Conservation (phyloP, 1,284 basidiomycete species). For the Ustilago lituana region DNA sequence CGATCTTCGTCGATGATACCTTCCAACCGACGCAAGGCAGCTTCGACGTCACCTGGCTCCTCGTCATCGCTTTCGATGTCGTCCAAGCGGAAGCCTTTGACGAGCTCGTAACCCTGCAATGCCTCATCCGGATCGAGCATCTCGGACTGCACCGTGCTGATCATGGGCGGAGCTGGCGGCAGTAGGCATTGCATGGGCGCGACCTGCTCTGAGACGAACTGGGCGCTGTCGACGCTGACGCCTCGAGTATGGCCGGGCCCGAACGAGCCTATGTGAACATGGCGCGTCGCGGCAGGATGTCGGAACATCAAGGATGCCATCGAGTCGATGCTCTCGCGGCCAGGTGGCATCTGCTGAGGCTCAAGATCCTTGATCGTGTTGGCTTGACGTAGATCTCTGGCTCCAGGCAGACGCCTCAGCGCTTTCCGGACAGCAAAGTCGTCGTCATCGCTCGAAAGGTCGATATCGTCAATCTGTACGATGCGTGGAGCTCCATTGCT, state of each 20-base stretch:
- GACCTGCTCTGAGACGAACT: constrained; percentile 17
- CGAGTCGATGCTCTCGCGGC: constrained; percentile 51
- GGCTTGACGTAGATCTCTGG: constrained; percentile 59
- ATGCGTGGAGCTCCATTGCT: constrained; percentile 49
- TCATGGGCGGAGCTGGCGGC: constrained; percentile 32
- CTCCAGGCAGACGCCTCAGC: constrained; percentile 58
- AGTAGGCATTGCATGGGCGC: neutral
- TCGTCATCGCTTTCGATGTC: constrained; percentile 59
- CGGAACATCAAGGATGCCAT: constrained; percentile 40
- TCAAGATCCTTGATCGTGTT: constrained; percentile 54
- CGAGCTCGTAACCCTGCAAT: constrained; percentile 59
- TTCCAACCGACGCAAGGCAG: constrained; percentile 57
- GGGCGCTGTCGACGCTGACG: constrained; percentile 35
- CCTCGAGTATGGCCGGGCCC: constrained; percentile 22
- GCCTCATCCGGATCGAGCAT: constrained; percentile 62
- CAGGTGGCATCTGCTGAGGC: constrained; percentile 8
- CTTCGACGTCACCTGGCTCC: constrained; percentile 61
- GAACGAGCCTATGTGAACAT: constrained; percentile 26
- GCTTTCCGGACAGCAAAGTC: constrained; percentile 59
- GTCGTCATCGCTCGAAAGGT: constrained; percentile 64
- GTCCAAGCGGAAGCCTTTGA: constrained; percentile 59
- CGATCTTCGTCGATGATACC: constrained; percentile 63
- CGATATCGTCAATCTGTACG: constrained; percentile 64
- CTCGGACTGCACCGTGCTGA: constrained; percentile 55
- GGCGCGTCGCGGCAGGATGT: constrained; percentile 16